Evolutionary conservation across 78 protist genomes (phyloP), one percentile per base, ranked within the genome.

Genomic region (Dictyostelium intermedium): DNA sequence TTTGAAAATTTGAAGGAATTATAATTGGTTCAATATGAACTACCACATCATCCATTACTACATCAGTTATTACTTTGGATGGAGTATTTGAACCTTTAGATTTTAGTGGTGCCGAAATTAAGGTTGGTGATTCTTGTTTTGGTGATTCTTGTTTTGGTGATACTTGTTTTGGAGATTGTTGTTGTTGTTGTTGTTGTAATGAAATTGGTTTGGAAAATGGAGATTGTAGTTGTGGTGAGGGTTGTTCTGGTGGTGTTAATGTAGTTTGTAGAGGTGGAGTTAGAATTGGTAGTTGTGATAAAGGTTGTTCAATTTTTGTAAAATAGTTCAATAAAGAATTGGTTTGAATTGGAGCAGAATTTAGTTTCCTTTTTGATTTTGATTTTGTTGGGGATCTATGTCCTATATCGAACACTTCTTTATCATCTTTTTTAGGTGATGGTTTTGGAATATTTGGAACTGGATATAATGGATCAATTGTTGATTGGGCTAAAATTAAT

Each of bases 381-480:
- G 30, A n/a, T 30, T 14, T 39, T 53, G 11, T 45, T 39, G 41
- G 35, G 4, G 20, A 27, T 30, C 9, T 5, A n/a, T 27, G 72
- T n/a, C 61, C 23, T 16, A 20, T 56, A 56, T 56, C 27, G 2
- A 56, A 14, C 34, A 23, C 41, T 34, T 76, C 60, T 37, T 74
- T 74, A 39, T 74, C 53, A 13, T 27, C 37, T 16, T 72, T 27
- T 34, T 72, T 43, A 27, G 85, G 47, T 20, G 76, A 23, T 61
- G 50, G 34, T 60, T 50, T 60, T 82, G 86, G 72, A 23, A 60
- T 60, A 5, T 34, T 30, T 18, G 86, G 86, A 35, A 82, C n/a
- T 60, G 86, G 76, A 61, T 82, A 32, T 41, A 20, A 18, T 25
- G 72, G 56, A 34, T 82, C 37, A 20, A 82, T 60, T 14, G 43